Evolutionary conservation across 768 basidiomycete species (phyloP), one percentile per base, ranked within the genome.

Genomic region (Trametes elegans): DNA sequence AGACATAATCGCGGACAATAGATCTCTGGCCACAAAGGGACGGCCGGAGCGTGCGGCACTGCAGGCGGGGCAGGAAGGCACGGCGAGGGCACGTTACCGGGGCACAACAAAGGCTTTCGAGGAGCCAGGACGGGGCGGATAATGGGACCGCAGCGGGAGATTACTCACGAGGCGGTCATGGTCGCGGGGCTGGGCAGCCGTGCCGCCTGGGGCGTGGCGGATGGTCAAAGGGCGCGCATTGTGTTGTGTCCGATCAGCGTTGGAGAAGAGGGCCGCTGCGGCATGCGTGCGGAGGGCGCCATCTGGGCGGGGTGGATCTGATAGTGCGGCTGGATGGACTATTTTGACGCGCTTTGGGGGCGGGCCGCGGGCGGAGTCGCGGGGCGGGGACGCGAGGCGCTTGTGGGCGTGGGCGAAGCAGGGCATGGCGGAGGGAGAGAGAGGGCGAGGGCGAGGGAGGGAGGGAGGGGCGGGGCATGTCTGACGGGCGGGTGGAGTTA

Each of bases 311-410:
- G 51, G 29, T 11, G 19, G 26, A 53, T 53, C 42, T 28, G 51
- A 53, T 44, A 44, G 36, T 29, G 46, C 31, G 49, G 32, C 24
- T 40, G 57, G 23, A 19, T 53, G 57, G 29, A 13, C 3, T 21
- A 50, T 52, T 54, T 56, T 55, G 28, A 44, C 24, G 28, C 59
- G 59, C 45, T 60, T 60, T 29, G 19, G 35, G 49, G 59, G 8
- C 46, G 57, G 23, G 7, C 32, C 18, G 49, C 31, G 42, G 8
- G 11, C 5, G 48, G 16, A 31, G 9, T 42, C 18, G 11, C 23
- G n/a, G 21, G 42, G 21, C 35, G 32, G 49, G 34, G 59, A 13
- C 19, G 40, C 21, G 16, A 31, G 50, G 27, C 50, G 57, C 35
- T 48, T 43, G 47, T 9, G 29, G 19, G 49, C 36, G 32, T n/a